A percentile compares a stretch with the other conserved stretches of the same genome.
phyloP scores from a whole-genome alignment of 768 basidiomycete genomes.

The Phaffia tasmanica region DNA sequence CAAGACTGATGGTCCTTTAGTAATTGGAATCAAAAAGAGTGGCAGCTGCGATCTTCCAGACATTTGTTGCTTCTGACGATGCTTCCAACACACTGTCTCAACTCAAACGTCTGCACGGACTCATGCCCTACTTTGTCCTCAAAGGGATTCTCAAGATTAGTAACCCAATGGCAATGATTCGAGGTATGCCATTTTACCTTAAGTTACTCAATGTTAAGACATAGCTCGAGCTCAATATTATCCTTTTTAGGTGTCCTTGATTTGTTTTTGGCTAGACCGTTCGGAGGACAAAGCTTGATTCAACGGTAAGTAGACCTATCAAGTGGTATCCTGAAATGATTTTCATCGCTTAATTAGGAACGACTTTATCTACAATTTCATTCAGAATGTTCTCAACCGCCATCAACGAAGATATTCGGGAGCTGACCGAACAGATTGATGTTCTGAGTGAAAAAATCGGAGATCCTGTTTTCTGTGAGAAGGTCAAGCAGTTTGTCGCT shows the following conservation, averaged over 20 bases:
- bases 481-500: constrained; percentile 72
- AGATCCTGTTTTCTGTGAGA: constrained; percentile 75
- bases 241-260: constrained; percentile 55
- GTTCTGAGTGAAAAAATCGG: constrained; percentile 79
- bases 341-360: not conserved
- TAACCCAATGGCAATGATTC: constrained; percentile 93
- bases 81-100: constrained; percentile 78
- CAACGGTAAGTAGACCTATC: constrained; percentile 54
- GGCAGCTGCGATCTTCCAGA: constrained; percentile 92
- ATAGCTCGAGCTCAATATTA: constrained; percentile 1
- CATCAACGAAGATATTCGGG: constrained; percentile 74
- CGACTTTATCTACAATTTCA: not conserved
- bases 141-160: constrained; percentile 83
- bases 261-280: constrained; percentile 91
- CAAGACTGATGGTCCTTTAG: not conserved
- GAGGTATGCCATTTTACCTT: constrained; percentile 45
- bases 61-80: constrained; percentile 82
- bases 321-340: not conserved
- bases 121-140: constrained; percentile 97
- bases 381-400: constrained; percentile 89
- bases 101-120: constrained; percentile 82
- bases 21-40: constrained; percentile 46
- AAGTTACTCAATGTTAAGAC: not conserved
- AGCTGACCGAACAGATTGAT: constrained; percentile 74
- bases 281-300: constrained; percentile 80